Base-by-base conservation (phyloP, 2,329 filamentous ascomycete genomes). In the Triangularia setosa region DNA sequence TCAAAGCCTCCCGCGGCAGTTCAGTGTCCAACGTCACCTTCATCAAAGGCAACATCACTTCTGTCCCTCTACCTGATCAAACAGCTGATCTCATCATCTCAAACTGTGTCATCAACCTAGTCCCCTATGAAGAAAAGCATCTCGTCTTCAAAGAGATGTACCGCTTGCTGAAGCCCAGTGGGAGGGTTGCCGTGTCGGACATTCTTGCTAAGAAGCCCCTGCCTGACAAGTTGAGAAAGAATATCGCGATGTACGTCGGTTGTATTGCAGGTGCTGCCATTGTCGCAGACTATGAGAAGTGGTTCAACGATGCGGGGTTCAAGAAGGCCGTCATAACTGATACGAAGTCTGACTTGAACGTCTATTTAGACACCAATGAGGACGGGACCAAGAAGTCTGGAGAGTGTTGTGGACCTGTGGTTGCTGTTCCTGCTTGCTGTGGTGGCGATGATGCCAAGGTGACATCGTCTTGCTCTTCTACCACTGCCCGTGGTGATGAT, bases 51-150 rank as follows among this genome's bases (percentile, higher is more conserved):
- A 71, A 70, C 18, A 87, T 89, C 69, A 86, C 82, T 0, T 68
- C 75, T 3, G 80, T 87, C 21, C 74, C 79, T 0, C 73, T 87
- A 0, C 71, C 75, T 0, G 68, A 73, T 9, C 69, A 65, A 8
- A 80, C 71, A 16, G 82, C 79, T 18, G 79, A 87, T 73, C 83
- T 82, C 69, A 80, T 89, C 63, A 86, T 88, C 67, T 84, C 81
- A 67, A 90, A 89, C 74, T 90, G 86, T 65, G 85, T 87, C 25
- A 75, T 88, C 65, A 88, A 87, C 67, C 81, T 87, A 0, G 82
- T 87, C 0, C 84, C 84, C 0, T 71, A 74, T 8, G 63, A 66
- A 0, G 83, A 88, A 9, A 88, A 87, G 70, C 78, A 75, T 5
- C 65, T 76, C 0, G 84, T 81, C 0, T 89, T 89, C 66, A 69